Base-by-base conservation (phyloP, 768 basidiomycete genomes). In the Xerocomus spinulosus region DNA sequence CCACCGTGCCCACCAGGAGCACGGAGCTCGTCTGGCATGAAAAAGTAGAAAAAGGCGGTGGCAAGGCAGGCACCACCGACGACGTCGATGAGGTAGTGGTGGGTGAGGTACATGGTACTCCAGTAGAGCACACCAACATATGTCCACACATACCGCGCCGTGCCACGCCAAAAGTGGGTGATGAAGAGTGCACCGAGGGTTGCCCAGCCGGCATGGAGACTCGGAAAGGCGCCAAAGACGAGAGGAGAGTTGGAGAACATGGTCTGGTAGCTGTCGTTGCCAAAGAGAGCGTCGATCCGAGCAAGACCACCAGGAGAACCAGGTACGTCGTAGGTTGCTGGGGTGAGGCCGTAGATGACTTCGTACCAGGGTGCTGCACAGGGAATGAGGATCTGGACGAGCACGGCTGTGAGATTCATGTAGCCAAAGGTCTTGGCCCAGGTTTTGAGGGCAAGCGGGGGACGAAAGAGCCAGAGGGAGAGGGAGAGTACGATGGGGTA, bases 361-460 rank as follows among this genome's bases (percentile, higher is more conserved):
- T 98, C 95, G 68, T 98, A 99, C 96, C 96, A 87, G 5, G 96
- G 96, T 1, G 96, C 85, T 1, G 95, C 83, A 60, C 93, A 96
- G 0, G 95, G 96, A 48, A 98, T 77, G 29, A 90, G 60, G 61
- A 96, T 83, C 64, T 97, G 95, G 48, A 83, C 77, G 59, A 93
- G 67, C 28, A 98, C 96, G 2, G 93, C 95, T 10, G 77, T 69
- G 46, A 94, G 73, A 70, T 92, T 98, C 81, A 97, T 82, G 70
- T 89, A 96, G 0, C 96, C 96, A 61, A 99, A 94, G 0, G 84
- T 84, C 44, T 80, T 76, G 0, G 79, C 91, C 84, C 87, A 99
- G 44, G 87, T 80, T 60, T 86, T 86, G 9, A 97, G 79, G 0
- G 81, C 79, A 36, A 85, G 81, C 49, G 85, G 84, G 2, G 85